Conservation (phyloP, 1,139 yeast species). For the Nakaseomyces nivariensis region DNA sequence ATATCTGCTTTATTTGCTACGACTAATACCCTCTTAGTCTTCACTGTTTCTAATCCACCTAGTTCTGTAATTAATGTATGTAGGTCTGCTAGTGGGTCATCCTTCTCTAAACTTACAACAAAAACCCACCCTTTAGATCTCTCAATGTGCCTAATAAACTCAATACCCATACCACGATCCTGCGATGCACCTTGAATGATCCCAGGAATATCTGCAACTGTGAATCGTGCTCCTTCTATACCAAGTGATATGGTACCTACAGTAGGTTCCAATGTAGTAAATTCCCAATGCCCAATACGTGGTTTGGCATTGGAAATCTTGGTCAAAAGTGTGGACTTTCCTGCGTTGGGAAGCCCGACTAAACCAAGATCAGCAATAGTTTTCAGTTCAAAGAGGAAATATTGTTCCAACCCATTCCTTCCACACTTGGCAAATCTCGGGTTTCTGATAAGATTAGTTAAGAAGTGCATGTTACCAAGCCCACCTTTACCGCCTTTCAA, state of each 20-base stretch:
- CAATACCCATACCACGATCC: slow-evolving; percentile 88
- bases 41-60: slow-evolving; percentile 45
- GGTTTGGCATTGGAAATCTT: slow-evolving; percentile 91
- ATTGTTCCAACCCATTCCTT: slow-evolving; percentile 53
- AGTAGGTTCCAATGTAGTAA: slow-evolving; percentile 86
- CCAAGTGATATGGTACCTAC: slow-evolving; percentile 74
- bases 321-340: slow-evolving; percentile 77
- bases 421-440: slow-evolving; percentile 84
- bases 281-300: slow-evolving; percentile 92
- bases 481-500: slow-evolving; percentile 89
- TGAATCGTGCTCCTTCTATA: slow-evolving; percentile 62
- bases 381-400: slow-evolving; percentile 73
- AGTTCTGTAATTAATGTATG: slow-evolving; percentile 55
- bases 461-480: slow-evolving; percentile 90
- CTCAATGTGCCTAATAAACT: slow-evolving; percentile 84
- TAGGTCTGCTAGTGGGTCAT: slow-evolving; percentile 57
- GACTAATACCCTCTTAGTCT: slow-evolving; percentile 52
- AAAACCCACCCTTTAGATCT: slow-evolving; percentile 83
- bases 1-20: slow-evolving; percentile 91
- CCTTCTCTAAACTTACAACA: slow-evolving; percentile 63
- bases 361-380: slow-evolving; percentile 86
- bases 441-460: slow-evolving; percentile 72
- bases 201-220: slow-evolving; percentile 97
- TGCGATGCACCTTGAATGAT: slow-evolving; percentile 78
- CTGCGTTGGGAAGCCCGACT: slow-evolving; percentile 94